These are phyloP conservation scores for Fusarium mexicanum DNA, from an alignment of 2,329 filamentous ascomycete species.

Conservation along the genomic window DNA sequence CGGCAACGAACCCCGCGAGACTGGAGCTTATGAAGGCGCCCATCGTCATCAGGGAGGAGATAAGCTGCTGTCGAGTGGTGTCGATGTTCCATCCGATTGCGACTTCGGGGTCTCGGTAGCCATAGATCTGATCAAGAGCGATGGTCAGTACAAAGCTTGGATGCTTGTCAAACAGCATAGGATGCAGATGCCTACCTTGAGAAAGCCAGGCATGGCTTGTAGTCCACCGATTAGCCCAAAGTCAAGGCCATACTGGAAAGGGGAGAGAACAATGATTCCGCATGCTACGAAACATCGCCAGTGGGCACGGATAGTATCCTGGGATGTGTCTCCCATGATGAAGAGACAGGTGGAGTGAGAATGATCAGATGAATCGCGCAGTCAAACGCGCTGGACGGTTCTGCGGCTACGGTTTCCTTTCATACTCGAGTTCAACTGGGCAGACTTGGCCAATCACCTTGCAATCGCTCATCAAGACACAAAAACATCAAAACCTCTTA, in stretches of 20 bases:
- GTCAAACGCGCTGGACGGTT: not conserved
- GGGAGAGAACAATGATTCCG: constrained; percentile 32
- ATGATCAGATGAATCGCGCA: not conserved
- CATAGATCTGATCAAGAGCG: constrained; percentile 16
- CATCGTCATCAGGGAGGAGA: constrained; percentile 38
- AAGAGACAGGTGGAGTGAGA: not conserved
- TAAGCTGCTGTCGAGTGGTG: constrained; percentile 36
- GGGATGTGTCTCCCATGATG: constrained; percentile 11
- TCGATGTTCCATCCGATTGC: constrained; percentile 40
- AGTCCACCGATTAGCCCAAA: constrained; percentile 37
- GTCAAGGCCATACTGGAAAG: constrained; percentile 39
- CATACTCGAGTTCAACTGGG: not conserved
- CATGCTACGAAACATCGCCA: constrained; percentile 39
- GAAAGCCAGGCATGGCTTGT: constrained; percentile 37
- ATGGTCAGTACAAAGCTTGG: not conserved
- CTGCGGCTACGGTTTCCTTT: not conserved
- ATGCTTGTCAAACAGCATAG: not conserved
- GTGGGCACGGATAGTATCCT: constrained; percentile 34
- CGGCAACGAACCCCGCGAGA: constrained; percentile 29
- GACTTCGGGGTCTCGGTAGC: constrained; percentile 31
- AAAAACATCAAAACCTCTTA: not conserved
- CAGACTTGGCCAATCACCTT: not conserved
- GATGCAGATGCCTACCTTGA: constrained; percentile 2
- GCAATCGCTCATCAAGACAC: not conserved
- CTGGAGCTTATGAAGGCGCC: constrained; percentile 39